Percentiles rank a stretch among this genome's conserved stretches.
Conservation (phyloP, 805 yeast genomes). For the Candida broadrunensis region DNA sequence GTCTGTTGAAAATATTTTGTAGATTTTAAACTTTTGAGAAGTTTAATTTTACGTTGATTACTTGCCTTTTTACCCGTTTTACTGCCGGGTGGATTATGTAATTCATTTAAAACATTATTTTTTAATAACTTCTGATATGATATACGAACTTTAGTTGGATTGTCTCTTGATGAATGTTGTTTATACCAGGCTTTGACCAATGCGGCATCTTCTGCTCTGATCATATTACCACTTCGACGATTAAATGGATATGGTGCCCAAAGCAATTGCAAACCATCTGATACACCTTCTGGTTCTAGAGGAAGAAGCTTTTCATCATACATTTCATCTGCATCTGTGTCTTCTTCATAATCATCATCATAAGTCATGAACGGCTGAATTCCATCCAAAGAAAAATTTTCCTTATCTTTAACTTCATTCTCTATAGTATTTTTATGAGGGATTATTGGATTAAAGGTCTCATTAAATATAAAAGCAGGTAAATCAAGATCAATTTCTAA, state of each 20-base stretch:
- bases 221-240: slow-evolving; percentile 64
- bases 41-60: slow-evolving; percentile 49
- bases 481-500: slow-evolving; percentile 40
- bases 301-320: slow-evolving; percentile 7
- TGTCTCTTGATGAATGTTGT: slow-evolving; percentile 58
- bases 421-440: slow-evolving; percentile 12
- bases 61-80: slow-evolving; percentile 27
- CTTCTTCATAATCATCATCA: slow-evolving; percentile 29
- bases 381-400: slow-evolving; percentile 34
- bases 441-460: slow-evolving; percentile 53
- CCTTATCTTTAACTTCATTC: slow-evolving; percentile 11
- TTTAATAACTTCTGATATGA: slow-evolving; percentile 91
- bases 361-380: slow-evolving; percentile 38
- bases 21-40: slow-evolving; percentile 62
- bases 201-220: slow-evolving; percentile 88
- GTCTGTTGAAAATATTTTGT: slow-evolving; percentile 93
- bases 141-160: slow-evolving; percentile 75
- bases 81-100: slow-evolving; percentile 45
- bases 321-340: neutral
- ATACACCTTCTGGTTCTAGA: slow-evolving; percentile 41
- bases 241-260: slow-evolving; percentile 87
- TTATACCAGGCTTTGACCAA: slow-evolving; percentile 79
- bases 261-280: slow-evolving; percentile 61
- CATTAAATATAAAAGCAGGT: slow-evolving; percentile 57
- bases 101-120: slow-evolving; percentile 64